A percentile compares a stretch with the other conserved stretches of the same genome.
phyloP scores from a whole-genome alignment of 257 asterid species.

The Mitragyna speciosa region DNA sequence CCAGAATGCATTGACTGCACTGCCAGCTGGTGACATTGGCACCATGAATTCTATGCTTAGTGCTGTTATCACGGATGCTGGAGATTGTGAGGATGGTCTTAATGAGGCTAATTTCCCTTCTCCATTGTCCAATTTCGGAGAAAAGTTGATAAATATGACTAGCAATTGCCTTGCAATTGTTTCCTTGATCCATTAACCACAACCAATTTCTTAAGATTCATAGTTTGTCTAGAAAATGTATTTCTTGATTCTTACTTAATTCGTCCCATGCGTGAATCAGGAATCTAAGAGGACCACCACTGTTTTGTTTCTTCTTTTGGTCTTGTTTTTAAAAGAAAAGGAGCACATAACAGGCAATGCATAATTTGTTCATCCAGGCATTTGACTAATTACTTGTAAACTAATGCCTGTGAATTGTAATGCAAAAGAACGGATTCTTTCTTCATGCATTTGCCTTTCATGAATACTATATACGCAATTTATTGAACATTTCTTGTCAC shows the following conservation, averaged over 20 bases:
- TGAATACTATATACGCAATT: not conserved
- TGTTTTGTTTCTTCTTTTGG: not conserved
- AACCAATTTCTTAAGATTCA: not conserved
- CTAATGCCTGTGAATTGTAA: not conserved
- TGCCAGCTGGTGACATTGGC: constrained; percentile 32
- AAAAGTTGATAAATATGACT: constrained; percentile 47
- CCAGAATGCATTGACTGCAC: constrained; percentile 32
- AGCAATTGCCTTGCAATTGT: constrained; percentile 50
- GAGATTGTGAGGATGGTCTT: constrained; percentile 47
- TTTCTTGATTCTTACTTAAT: not conserved
- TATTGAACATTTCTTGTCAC: not conserved
- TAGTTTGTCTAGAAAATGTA: not conserved
- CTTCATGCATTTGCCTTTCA: not conserved
- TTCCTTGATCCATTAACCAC: not conserved
- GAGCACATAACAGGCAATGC: not conserved
- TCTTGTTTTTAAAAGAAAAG: not conserved
- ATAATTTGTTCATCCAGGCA: not conserved
- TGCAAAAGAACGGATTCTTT: too few relatives aligned
- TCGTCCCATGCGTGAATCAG: not conserved
- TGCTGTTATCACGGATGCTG: constrained; percentile 44
- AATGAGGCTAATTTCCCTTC: constrained; percentile 9
- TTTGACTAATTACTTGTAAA: not conserved
- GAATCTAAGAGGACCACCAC: not conserved
- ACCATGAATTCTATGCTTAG: constrained; percentile 53
- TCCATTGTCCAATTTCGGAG: constrained; percentile 22